A percentile compares a stretch with the other conserved stretches of the same genome.
Evolutionary conservation across 2,329 filamentous ascomycete genomes (phyloP).

Genomic region (Orbilia javanica): DNA sequence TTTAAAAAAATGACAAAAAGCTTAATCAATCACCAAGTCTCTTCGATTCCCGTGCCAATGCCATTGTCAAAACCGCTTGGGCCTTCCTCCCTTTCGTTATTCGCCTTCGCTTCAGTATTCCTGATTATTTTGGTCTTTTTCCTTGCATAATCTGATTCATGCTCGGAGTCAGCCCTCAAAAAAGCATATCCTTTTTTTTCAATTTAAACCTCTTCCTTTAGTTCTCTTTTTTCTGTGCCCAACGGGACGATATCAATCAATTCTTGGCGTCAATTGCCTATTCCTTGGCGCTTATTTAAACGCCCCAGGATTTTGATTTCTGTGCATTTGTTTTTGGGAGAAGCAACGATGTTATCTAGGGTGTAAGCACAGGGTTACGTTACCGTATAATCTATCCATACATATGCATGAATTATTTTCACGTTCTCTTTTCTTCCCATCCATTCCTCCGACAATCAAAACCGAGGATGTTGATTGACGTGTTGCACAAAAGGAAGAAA

Average conservation of each 20-base stretch:
- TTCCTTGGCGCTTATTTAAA: constrained; percentile 26
- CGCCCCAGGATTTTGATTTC: neutral
- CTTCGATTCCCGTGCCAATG: constrained; percentile 24
- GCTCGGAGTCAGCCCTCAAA: neutral
- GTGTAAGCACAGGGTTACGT: neutral
- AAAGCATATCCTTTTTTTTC: neutral
- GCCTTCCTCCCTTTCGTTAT: constrained; percentile 19
- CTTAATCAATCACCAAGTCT: constrained; percentile 2
- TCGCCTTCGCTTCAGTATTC: neutral
- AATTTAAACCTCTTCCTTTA: neutral
- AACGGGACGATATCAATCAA: constrained; percentile 10
- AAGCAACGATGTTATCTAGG: neutral
- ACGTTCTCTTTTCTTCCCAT: neutral
- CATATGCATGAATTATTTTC: neutral
- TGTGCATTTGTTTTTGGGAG: neutral
- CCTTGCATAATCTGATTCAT: constrained; percentile 3
- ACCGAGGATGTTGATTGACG: neutral
- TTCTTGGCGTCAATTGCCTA: neutral
- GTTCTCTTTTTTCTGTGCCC: constrained; percentile 8
- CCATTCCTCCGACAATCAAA: neutral
- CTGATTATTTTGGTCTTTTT: constrained; percentile 1
- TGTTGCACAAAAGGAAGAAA: neutral
- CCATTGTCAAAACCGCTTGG: constrained; percentile 7
- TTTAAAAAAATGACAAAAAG: neutral
- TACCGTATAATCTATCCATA: neutral